Base-by-base conservation (phyloP, 305 asterid species). In the Solanum hybrid region DNA sequence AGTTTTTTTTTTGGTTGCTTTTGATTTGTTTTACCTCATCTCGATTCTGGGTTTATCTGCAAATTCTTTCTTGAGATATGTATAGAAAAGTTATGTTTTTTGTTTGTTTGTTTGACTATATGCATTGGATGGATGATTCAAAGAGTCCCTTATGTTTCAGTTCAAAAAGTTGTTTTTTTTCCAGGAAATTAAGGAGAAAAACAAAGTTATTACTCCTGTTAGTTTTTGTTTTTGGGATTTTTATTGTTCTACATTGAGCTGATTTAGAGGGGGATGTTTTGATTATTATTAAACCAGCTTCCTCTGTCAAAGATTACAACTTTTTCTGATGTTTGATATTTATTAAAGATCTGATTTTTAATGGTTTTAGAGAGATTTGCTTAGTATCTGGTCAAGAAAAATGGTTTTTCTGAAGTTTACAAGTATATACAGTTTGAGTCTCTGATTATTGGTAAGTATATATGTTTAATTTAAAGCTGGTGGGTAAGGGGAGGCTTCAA, bases 1-100 rank as follows among this genome's bases (percentile, higher is more conserved):
- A 89, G 91, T 89, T 85, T 91, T 32, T 89, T 6, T 10, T n/a
- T 84, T 32, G 36, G 86, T 79, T 89, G 69, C 10, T 76, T 46
- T 77, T 89, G 88, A 77, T 69, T 42, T 20, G 71, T 37, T 22
- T 76, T 77, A 71, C 7, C 29, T 77, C 24, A 42, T 60, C n/a
- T 29, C 5, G 34, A 4, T 89, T 88, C 89, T 79, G 92, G 91
- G 93, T 89, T 93, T 93, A 89, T 88, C 91, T 89, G 89, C 29
- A 78, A 76, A 42, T 77, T 42, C 86, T 80, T 88, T 88, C 31
- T 88, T 79, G n/a, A 46, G 56, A n/a, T 51, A 14, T 79, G 4
- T 76, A 17, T 82, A 3, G 51, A 29, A 82, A 27, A 29, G 27
- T 82, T 82, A 26, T 17, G 24, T 17, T 17, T 82, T 16, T 81